Base-by-base conservation (phyloP, 495 filamentous ascomycete genomes). In the Xylaria cubensis region DNA sequence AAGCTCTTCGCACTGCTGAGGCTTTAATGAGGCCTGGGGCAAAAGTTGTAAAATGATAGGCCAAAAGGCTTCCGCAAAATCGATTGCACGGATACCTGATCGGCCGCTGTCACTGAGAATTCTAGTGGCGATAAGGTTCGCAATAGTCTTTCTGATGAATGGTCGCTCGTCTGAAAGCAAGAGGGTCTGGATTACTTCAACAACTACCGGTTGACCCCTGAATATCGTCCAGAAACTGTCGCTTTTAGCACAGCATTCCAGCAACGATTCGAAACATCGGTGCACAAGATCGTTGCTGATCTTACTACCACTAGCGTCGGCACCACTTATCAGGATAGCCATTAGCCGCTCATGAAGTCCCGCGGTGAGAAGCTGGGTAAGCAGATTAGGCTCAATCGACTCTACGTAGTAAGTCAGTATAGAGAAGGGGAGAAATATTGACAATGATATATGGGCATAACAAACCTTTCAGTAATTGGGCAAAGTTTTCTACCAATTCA, bases 221-320 rank as follows among this genome's bases (percentile, higher is more conserved):
- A 94, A 88, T 5, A 83, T 81, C 3, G 76, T 69, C 91, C 92
- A 93, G 72, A 94, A 86, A 0, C 74, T 68, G 13, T 79, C 71
- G 65, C 88, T 91, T 58, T 89, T 84, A 15, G 90, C 80, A 53
- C 90, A 92, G 19, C 85, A 88, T 77, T 93, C 89, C 0, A 94
- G 80, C 3, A 95, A 81, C 15, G 89, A 83, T 17, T 88, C 86
- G 64, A 94, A 90, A 36, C 86, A 87, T 51, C 86, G 75, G 58
- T 83, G 77, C 4, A 89, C 73, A 77, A 89, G 75, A 81, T 81
- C 73, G 56, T 85, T 70, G 24, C 83, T 77, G 42, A 77, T 72
- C 42, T 78, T 76, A 26, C 78, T 74, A 19, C 77, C 76, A 41
- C 74, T 36, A 13, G 76, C 70, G 1, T 69, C 63, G 13, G 72